Percentiles rank a stretch among this genome's conserved stretches.
Conservation (phyloP, 225 moss, liverwort and hornwort species). For the Asterella californica region DNA sequence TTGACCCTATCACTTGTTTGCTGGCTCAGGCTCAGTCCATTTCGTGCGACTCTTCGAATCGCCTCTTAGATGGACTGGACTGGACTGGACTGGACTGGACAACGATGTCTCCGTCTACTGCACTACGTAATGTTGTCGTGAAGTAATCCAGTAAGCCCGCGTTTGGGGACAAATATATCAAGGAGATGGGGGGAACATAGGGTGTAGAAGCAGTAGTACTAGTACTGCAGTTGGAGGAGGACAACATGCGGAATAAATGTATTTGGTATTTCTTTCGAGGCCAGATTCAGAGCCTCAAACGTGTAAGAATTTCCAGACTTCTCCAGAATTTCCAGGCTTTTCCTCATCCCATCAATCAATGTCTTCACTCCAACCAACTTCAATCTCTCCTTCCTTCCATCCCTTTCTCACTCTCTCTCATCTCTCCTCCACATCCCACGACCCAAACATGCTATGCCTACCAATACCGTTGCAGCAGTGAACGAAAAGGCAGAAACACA, state of each 20-base stretch:
- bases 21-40: background rate
- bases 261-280: too few species aligned
- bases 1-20: background rate
- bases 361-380: background rate
- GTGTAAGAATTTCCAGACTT: constrained; percentile 11
- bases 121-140: background rate
- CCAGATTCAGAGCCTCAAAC: too few species aligned
- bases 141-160: too few species aligned
- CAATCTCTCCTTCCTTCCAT: background rate
- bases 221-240: too few species aligned
- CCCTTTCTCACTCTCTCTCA: background rate
- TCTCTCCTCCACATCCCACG: background rate
- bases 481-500: background rate
- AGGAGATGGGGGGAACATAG: too few species aligned
- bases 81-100: background rate
- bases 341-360: constrained; percentile 2
- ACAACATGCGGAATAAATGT: too few species aligned
- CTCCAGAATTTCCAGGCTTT: too few species aligned
- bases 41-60: background rate
- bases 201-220: too few species aligned
- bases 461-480: constrained; percentile 4
- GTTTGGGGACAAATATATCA: too few species aligned
- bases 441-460: background rate
- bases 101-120: background rate
- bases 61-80: background rate